phyloP scores from a whole-genome alignment of 768 basidiomycete genomes.

The Crepidotus variabilis region DNA sequence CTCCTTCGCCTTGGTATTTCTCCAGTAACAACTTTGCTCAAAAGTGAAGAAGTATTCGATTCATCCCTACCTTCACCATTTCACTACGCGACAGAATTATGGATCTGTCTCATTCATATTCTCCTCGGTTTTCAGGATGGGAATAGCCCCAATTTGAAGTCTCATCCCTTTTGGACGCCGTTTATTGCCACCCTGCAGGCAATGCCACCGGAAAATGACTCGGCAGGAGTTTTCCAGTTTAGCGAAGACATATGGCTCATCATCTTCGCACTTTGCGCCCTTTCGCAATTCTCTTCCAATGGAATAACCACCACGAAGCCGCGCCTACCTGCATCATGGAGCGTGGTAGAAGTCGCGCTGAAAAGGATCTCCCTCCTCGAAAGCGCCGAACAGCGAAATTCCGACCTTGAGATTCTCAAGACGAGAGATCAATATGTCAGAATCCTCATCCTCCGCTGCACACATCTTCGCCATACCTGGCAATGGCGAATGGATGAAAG shows the following conservation, averaged over 20 bases:
- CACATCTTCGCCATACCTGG: constrained; percentile 74
- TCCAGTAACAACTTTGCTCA: constrained; percentile 35
- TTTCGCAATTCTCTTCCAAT: constrained; percentile 73
- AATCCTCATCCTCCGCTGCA: constrained; percentile 66
- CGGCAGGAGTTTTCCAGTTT: constrained; percentile 23
- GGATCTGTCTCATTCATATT: constrained; percentile 74
- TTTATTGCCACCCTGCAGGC: constrained; percentile 31
- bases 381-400: constrained; percentile 39
- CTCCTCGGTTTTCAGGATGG: constrained; percentile 22
- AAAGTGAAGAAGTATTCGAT: constrained; percentile 30
- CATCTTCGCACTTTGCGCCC: constrained; percentile 63
- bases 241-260: constrained; percentile 74
- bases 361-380: constrained; percentile 48
- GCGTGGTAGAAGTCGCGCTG: constrained; percentile 53
- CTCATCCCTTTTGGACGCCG: constrained; percentile 43
- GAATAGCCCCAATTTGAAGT: constrained; percentile 10
- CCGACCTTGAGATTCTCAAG: constrained; percentile 33
- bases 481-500: constrained; percentile 64
- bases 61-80: constrained; percentile 31
- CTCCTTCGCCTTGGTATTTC: constrained; percentile 56
- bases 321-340: constrained; percentile 61
- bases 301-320: constrained; percentile 32
- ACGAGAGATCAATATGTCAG: constrained; percentile 71
- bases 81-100: constrained; percentile 56
- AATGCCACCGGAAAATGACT: constrained; percentile 16